These are phyloP conservation scores for Pseudogymnoascus sp. DNA, from an alignment of 2,329 filamentous ascomycete genomes.

Conservation along the genomic window DNA sequence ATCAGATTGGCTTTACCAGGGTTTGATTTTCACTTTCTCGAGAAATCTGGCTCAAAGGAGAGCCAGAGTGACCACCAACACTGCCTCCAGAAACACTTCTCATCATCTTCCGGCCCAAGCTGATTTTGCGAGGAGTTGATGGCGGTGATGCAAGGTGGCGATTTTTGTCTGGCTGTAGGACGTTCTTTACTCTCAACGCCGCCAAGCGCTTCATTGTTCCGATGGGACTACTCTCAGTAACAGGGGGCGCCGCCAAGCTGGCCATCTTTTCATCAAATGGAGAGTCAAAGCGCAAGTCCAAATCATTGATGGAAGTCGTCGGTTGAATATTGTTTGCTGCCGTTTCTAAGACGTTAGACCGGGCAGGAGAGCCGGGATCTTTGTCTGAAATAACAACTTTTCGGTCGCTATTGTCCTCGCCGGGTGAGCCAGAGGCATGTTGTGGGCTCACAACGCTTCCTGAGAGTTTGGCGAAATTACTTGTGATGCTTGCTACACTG, in stretches of 20 bases:
- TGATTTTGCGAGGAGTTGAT: background rate
- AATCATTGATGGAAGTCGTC: background rate
- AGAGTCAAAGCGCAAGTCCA: background rate
- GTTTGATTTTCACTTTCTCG: background rate
- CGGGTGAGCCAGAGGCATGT: background rate
- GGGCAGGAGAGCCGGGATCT: background rate
- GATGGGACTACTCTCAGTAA: conserved; percentile 16
- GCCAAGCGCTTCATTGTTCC: conserved; percentile 21
- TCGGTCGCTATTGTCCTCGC: background rate
- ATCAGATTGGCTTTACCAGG: background rate
- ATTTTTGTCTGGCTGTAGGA: conserved; percentile 24
- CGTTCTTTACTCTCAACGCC: conserved; percentile 22
- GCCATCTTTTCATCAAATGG: conserved; percentile 7
- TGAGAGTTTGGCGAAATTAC: conserved; percentile 68
- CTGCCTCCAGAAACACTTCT: background rate
- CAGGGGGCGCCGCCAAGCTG: background rate
- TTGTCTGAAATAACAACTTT: background rate
- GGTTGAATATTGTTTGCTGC: background rate
- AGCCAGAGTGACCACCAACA: background rate
- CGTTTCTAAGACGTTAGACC: background rate
- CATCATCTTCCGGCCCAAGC: background rate
- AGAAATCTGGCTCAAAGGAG: background rate
- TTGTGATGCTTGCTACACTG: conserved; percentile 73
- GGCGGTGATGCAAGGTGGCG: conserved; percentile 14
- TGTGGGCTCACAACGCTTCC: conserved; percentile 40